These are phyloP conservation scores for Cladosporium oxysporum DNA, from an alignment of 2,329 filamentous ascomycete genomes.

Conservation along the genomic window DNA sequence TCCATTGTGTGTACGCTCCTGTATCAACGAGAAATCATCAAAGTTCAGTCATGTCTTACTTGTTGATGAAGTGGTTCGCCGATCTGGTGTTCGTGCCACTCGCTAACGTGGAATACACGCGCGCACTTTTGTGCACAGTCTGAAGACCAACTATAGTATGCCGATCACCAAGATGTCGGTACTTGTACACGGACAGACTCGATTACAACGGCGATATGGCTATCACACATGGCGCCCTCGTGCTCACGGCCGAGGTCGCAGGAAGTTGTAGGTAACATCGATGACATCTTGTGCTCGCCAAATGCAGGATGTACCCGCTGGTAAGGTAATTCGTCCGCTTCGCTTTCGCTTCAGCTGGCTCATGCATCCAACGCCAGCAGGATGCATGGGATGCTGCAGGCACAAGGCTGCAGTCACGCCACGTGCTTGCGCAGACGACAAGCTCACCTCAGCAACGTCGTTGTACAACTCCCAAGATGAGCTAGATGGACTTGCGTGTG, in stretches of 20 bases:
- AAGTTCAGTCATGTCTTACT: neutral
- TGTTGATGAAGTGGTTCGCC: neutral
- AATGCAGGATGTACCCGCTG: neutral
- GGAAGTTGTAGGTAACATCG: neutral
- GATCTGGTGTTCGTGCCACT: neutral
- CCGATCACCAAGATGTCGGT: neutral
- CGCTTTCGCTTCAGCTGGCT: neutral
- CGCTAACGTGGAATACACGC: neutral
- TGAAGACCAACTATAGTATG: neutral
- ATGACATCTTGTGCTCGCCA: neutral
- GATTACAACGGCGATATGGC: no score
- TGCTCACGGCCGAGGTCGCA: neutral
- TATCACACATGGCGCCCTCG: neutral
- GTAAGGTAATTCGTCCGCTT: neutral
- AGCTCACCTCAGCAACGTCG: neutral
- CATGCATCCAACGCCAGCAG: neutral
- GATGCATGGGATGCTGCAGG: neutral
- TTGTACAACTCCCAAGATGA: neutral
- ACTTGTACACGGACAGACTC: no score
- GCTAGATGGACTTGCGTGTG: neutral
- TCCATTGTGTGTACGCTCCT: conserved; percentile 23
- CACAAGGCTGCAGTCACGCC: neutral
- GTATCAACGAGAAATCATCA: conserved; percentile 22
- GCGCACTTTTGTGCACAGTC: no score
- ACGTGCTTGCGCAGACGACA: neutral